Evolutionary conservation across 768 basidiomycete species (phyloP).

Genomic region (Tulasnella sp.): DNA sequence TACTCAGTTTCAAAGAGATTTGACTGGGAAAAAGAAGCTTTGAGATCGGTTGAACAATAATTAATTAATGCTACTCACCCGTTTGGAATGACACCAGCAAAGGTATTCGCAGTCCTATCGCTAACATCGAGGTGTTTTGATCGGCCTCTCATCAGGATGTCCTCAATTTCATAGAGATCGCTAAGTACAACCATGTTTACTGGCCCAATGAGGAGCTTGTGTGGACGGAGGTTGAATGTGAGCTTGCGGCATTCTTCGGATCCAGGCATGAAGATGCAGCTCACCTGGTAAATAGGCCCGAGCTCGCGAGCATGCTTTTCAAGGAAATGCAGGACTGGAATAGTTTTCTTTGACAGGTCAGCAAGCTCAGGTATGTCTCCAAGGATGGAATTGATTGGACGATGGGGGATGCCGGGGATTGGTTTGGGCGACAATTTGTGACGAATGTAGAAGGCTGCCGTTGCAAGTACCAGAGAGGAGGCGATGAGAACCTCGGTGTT

Average conservation of each 20-base stretch:
- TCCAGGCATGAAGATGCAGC: neutral
- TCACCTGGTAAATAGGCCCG: slow-evolving; percentile 8
- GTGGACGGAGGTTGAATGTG: neutral
- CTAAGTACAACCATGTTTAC: slow-evolving; percentile 1
- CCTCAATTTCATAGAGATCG: slow-evolving; percentile 5
- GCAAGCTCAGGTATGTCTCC: slow-evolving; percentile 9
- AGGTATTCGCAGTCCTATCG: too few relatives aligned
- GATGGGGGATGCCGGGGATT: neutral
- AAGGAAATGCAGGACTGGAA: slow-evolving; percentile 4
- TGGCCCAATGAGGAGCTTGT: slow-evolving; percentile 2
- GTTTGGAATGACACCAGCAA: too few relatives aligned
- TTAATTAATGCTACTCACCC: too few relatives aligned
- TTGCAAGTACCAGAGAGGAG: too few relatives aligned
- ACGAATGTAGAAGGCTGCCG: too few relatives aligned
- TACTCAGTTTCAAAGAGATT: too few relatives aligned
- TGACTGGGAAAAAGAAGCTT: too few relatives aligned
- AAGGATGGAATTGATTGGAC: neutral
- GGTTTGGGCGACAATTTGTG: too few relatives aligned
- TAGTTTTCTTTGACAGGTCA: neutral
- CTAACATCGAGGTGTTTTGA: neutral
- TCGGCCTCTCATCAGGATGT: neutral
- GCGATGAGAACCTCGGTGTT: too few relatives aligned
- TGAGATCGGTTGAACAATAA: too few relatives aligned
- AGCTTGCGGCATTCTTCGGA: neutral
- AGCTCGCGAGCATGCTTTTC: neutral